phyloP scores from a whole-genome alignment of 2,329 filamentous ascomycete genomes.

The Conoideocrella luteorostrata region DNA sequence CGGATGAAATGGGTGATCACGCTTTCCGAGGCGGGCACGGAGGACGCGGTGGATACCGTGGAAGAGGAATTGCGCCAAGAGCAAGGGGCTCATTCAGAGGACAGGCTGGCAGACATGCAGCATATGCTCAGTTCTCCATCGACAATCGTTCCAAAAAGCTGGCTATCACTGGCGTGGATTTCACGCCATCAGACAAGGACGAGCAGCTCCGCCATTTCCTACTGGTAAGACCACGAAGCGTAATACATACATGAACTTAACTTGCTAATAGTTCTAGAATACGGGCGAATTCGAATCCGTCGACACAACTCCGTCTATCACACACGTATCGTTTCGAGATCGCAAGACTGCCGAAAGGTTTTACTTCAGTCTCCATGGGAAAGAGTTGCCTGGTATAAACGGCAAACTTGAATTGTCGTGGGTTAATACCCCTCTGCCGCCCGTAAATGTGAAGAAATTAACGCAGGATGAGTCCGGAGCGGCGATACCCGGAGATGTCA shows the following conservation, averaged over 20 bases:
- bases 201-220: slow-evolving; percentile 67
- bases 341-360: slow-evolving; percentile 67
- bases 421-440: slow-evolving; percentile 33
- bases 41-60: slow-evolving; percentile 27
- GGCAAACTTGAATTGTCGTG: slow-evolving; percentile 61
- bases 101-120: slow-evolving; percentile 43
- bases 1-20: slow-evolving; percentile 34
- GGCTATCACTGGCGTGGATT: slow-evolving; percentile 56
- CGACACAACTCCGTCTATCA: slow-evolving; percentile 37
- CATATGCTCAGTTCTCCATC: slow-evolving; percentile 59
- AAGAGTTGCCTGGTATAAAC: slow-evolving; percentile 54
- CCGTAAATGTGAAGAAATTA: slow-evolving; percentile 13
- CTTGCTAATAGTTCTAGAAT: slow-evolving; percentile 34
- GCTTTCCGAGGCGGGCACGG: slow-evolving; percentile 31
- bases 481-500: slow-evolving; percentile 18
- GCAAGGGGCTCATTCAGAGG: slow-evolving; percentile 35
- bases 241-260: too few species aligned
- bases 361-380: slow-evolving; percentile 50
- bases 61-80: slow-evolving; percentile 26
- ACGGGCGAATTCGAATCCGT: slow-evolving; percentile 58
- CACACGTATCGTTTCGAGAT: slow-evolving; percentile 58
- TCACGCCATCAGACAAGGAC: slow-evolving; percentile 55
- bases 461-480: slow-evolving; percentile 1
- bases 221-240: slow-evolving; percentile 51
- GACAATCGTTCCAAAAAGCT: slow-evolving; percentile 71